A percentile compares a stretch with the other conserved stretches of the same genome.
These are phyloP conservation scores for Straminergon stramineum DNA, from an alignment of 225 moss, liverwort and hornwort genomes.

Conservation along the genomic window DNA sequence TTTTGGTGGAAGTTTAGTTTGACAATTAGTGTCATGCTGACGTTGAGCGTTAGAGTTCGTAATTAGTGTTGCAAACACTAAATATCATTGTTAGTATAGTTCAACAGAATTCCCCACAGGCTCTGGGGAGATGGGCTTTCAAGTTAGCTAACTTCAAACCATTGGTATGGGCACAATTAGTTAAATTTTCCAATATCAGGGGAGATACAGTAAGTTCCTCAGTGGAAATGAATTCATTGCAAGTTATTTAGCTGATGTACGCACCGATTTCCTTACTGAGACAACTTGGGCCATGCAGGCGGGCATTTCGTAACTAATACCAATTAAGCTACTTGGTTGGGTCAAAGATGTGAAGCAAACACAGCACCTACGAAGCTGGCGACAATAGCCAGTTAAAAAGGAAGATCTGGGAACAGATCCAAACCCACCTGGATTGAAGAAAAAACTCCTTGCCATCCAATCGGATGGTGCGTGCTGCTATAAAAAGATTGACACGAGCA, in stretches of 20 bases:
- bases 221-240: not conserved
- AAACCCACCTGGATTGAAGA: conserved; percentile 54
- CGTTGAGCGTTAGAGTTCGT: not conserved
- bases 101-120: not conserved
- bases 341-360: not conserved
- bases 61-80: not conserved
- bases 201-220: no score
- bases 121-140: not conserved
- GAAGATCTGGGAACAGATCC: not conserved
- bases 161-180: not conserved
- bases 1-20: not conserved
- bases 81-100: not conserved
- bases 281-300: not conserved
- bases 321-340: not conserved
- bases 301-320: not conserved
- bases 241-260: not conserved
- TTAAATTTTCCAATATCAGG: not conserved
- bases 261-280: not conserved
- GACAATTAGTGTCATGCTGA: not conserved
- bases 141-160: not conserved
- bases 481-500: not conserved
- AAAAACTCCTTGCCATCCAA: conserved; percentile 83
- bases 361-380: not conserved
- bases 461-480: conserved; percentile 34
- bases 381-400: not conserved